A percentile compares a stretch with the other conserved stretches of the same genome.
These are phyloP conservation scores for Neoboletus subvelutipes DNA, from an alignment of 768 basidiomycete species.

Conservation along the genomic window DNA sequence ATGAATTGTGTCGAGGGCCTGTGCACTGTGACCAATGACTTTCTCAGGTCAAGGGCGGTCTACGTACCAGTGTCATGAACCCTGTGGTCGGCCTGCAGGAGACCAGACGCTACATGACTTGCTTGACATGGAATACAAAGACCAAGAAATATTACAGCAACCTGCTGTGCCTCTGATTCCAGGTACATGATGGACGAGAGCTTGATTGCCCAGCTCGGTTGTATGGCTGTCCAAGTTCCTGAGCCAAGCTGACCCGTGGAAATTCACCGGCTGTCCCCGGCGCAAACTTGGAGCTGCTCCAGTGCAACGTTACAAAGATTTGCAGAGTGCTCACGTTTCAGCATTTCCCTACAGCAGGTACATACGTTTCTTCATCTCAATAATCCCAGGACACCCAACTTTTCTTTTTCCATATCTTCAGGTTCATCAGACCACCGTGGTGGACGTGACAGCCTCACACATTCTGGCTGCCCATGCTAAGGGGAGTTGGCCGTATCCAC, in stretches of 20 bases:
- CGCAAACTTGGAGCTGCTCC: neutral
- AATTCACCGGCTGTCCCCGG: conserved; percentile 15
- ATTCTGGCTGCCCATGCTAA: conserved; percentile 71
- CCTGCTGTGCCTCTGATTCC: neutral
- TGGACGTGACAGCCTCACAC: conserved; percentile 35
- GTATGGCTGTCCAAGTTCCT: conserved; percentile 2
- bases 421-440: conserved; percentile 35
- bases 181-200: neutral
- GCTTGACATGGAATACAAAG: neutral
- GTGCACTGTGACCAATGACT: neutral
- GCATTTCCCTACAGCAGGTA: conserved; percentile 8
- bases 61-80: neutral
- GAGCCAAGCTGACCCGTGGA: conserved; percentile 4
- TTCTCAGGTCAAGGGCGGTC: neutral
- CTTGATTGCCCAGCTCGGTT: neutral
- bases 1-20: neutral
- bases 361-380: neutral
- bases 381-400: neutral
- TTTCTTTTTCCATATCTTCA: neutral
- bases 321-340: neutral
- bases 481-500: conserved; percentile 55
- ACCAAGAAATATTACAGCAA: conserved; percentile 1
- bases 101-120: neutral
- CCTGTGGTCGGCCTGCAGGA: neutral
- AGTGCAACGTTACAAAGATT: neutral